A percentile compares a stretch with the other conserved stretches of the same genome.
Conservation (phyloP, 176 grass and related monocot genomes). For the Microstegium vimineum region DNA sequence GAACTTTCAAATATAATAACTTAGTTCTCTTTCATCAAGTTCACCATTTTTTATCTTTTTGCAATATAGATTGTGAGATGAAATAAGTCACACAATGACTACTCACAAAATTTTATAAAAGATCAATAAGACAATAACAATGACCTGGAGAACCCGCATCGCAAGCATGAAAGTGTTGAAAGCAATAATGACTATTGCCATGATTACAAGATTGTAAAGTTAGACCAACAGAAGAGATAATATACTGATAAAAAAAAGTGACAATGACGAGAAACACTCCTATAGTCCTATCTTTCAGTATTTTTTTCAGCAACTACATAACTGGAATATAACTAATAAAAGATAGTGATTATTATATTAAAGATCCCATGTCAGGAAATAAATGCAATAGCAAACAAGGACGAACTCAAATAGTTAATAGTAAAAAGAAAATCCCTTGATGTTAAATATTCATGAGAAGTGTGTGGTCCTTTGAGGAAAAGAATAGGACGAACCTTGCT, state of each 20-base stretch:
- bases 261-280: not conserved
- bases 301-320: not conserved
- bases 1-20: not conserved
- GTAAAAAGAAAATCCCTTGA: not conserved
- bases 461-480: not conserved
- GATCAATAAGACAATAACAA: not conserved
- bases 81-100: not conserved
- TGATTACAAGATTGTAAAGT: not conserved
- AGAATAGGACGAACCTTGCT: conserved; percentile 52
- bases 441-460: not conserved
- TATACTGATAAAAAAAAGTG: not conserved
- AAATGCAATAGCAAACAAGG: conserved; percentile 7
- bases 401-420: not conserved
- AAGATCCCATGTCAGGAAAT: not conserved
- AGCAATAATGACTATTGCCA: not conserved
- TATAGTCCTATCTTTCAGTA: not conserved
- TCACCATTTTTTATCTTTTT: not conserved
- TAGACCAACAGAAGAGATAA: not conserved
- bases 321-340: not conserved
- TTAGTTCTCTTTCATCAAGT: not conserved
- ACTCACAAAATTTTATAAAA: not conserved
- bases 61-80: not conserved
- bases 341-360: not conserved
- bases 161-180: not conserved
- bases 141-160: not conserved